Conservation (phyloP, 805 yeast genomes). For the Torulaspora quercuum region DNA sequence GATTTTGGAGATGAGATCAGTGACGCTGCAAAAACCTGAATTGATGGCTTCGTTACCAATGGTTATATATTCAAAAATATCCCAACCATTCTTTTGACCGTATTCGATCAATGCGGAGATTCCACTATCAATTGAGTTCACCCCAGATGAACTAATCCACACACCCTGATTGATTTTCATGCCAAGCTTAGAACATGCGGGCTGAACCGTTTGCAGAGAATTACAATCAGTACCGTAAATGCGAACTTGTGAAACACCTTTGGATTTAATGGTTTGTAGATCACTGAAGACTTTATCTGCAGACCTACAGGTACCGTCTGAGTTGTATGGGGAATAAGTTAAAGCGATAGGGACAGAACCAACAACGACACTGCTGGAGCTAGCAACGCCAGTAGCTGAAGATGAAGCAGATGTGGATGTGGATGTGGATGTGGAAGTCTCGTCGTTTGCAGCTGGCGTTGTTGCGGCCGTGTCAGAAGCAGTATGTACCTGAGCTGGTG, state of each 20-base stretch:
- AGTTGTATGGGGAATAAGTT: constrained; percentile 75
- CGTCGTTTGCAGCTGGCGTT: constrained; percentile 25
- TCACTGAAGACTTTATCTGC: constrained; percentile 54
- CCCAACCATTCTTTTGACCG: constrained; percentile 61
- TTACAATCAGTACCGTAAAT: constrained; percentile 86
- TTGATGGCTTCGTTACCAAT: constrained; percentile 87
- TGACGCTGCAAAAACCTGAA: constrained; percentile 55
- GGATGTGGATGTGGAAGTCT: constrained; percentile 22
- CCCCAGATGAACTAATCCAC: constrained; percentile 68
- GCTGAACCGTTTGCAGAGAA: constrained; percentile 60
- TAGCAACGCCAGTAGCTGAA: constrained; percentile 26
- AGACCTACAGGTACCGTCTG: constrained; percentile 65
- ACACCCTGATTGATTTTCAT: constrained; percentile 80
- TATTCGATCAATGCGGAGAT: constrained; percentile 52
- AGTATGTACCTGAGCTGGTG: constrained; percentile 15
- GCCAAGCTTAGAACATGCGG: constrained; percentile 57
- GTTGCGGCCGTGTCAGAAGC: constrained; percentile 20
- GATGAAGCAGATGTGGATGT: constrained; percentile 23
- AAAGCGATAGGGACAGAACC: constrained; percentile 51
- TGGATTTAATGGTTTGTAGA: constrained; percentile 51
- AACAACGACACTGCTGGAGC: constrained; percentile 27
- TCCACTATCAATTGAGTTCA: constrained; percentile 61
- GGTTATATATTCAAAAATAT: constrained; percentile 68
- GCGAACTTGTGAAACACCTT: constrained; percentile 66
- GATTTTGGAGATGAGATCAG: constrained; percentile 64